phyloP scores from a whole-genome alignment of 305 asterid genomes.

The Fraxinus velutina region DNA sequence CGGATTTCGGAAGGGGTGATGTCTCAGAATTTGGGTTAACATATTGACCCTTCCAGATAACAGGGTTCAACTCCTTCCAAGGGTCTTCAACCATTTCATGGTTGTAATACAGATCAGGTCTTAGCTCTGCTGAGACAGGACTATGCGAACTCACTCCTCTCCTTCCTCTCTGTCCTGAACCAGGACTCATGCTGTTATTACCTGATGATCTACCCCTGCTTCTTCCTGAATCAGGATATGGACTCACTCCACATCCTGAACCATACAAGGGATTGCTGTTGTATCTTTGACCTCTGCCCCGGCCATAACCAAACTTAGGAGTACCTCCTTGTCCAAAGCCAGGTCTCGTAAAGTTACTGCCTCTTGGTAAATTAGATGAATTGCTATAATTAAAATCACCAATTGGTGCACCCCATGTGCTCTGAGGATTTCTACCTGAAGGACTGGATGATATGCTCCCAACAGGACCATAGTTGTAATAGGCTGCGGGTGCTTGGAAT shows the following conservation, averaged over 20 bases:
- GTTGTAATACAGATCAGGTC: constrained; percentile 42
- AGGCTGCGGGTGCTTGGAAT: constrained; percentile 34
- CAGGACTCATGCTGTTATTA: constrained; percentile 20
- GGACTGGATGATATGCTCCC: constrained; percentile 31
- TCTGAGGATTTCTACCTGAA: constrained; percentile 31
- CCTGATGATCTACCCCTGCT: not conserved
- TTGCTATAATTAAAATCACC: constrained; percentile 22
- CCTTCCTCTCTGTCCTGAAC: constrained; percentile 40
- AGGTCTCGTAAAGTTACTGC: constrained; percentile 28
- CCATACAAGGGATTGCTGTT: constrained; percentile 29
- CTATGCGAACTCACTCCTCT: constrained; percentile 31
- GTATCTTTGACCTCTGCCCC: constrained; percentile 43
- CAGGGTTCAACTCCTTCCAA: constrained; percentile 52
- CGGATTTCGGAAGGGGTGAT: constrained; percentile 54
- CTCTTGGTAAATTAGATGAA: constrained; percentile 36
- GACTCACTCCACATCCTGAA: constrained; percentile 5
- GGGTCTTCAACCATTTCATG: constrained; percentile 78
- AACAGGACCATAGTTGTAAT: constrained; percentile 28
- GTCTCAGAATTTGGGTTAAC: constrained; percentile 17
- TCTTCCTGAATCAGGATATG: constrained; percentile 25
- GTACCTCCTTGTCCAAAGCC: constrained; percentile 28
- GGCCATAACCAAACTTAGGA: constrained; percentile 32
- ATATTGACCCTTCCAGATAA: constrained; percentile 36
- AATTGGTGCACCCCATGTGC: constrained; percentile 32
- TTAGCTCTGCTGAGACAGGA: constrained; percentile 11